These are phyloP conservation scores for Diaporthe longicolla DNA, from an alignment of 2,329 filamentous ascomycete species.

Conservation along the genomic window DNA sequence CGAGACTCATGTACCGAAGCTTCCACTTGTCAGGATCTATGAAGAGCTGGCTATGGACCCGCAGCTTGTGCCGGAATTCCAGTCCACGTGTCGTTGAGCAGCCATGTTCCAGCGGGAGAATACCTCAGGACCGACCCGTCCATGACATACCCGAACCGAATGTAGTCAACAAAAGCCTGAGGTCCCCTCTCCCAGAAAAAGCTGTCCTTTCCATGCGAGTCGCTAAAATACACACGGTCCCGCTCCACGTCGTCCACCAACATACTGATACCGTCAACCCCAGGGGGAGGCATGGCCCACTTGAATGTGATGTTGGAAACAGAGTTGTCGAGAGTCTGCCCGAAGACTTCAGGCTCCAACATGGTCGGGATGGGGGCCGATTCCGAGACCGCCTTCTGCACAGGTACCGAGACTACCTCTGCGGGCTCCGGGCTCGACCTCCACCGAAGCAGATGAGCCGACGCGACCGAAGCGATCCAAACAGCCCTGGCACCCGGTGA, in stretches of 20 bases:
- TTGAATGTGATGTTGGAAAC: slow-evolving; percentile 68
- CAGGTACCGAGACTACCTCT: not conserved
- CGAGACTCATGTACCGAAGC: not conserved
- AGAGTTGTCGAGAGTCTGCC: slow-evolving; percentile 95
- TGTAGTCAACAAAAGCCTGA: slow-evolving; percentile 44
- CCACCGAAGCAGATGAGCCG: slow-evolving; percentile 16
- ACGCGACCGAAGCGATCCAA: slow-evolving; percentile 23
- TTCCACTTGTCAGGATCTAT: not conserved
- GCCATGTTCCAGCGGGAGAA: slow-evolving; percentile 42
- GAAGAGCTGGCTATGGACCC: not conserved
- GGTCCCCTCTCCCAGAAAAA: slow-evolving; percentile 43
- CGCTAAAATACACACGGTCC: slow-evolving; percentile 76
- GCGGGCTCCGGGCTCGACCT: not conserved
- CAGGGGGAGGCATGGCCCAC: slow-evolving; percentile 63
- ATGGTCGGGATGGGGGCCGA: slow-evolving; percentile 20
- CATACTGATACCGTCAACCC: slow-evolving; percentile 82
- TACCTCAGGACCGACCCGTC: slow-evolving; percentile 38
- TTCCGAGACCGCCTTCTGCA: not conserved
- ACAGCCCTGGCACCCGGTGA: slow-evolving; percentile 66
- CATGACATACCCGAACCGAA: slow-evolving; percentile 43
- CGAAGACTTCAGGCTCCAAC: slow-evolving; percentile 38
- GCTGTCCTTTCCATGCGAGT: slow-evolving; percentile 8
- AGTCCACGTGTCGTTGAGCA: slow-evolving; percentile 42
- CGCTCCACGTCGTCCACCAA: slow-evolving; percentile 89
- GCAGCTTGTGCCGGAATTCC: not conserved